Percentiles rank a stretch among this genome's conserved stretches.
Conservation (phyloP, 2,329 filamentous ascomycete genomes). For the Aureobasidium sp. region DNA sequence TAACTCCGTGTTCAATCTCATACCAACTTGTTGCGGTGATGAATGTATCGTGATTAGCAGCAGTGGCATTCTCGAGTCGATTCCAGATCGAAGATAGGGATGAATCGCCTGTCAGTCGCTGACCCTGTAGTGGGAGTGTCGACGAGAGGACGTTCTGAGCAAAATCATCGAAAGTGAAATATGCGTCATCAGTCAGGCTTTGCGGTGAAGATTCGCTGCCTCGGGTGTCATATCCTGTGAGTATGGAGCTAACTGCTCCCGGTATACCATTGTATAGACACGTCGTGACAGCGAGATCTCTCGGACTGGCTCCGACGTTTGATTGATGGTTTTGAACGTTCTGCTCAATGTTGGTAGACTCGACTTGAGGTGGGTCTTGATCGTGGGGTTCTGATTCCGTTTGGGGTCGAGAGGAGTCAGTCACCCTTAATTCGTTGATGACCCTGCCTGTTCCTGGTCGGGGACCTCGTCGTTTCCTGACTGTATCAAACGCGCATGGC, state of each 20-base stretch:
- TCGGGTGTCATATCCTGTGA: neutral
- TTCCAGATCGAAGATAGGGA: neutral
- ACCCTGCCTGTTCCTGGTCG: conserved; percentile 17
- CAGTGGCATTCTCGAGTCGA: neutral
- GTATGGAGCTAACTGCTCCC: neutral
- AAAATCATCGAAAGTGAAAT: conserved; percentile 19
- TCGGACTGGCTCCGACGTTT: neutral
- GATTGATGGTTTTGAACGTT: neutral
- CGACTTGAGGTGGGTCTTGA: neutral
- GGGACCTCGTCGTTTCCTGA: conserved; percentile 17
- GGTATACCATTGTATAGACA: neutral
- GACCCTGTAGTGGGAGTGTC: neutral
- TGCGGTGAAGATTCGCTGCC: neutral
- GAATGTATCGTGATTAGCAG: neutral
- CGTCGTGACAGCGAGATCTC: neutral
- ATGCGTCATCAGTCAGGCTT: neutral
- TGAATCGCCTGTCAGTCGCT: neutral
- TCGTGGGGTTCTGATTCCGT: neutral
- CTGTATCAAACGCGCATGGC: conserved; percentile 15
- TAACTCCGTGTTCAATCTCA: conserved; percentile 1
- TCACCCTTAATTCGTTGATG: neutral
- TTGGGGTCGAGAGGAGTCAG: neutral
- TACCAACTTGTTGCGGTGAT: neutral
- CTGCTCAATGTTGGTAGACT: neutral
- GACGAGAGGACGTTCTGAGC: conserved; percentile 15